Conservation (phyloP, 352 stramenopile genomes). For the Pythium rhizo-oryzae region DNA sequence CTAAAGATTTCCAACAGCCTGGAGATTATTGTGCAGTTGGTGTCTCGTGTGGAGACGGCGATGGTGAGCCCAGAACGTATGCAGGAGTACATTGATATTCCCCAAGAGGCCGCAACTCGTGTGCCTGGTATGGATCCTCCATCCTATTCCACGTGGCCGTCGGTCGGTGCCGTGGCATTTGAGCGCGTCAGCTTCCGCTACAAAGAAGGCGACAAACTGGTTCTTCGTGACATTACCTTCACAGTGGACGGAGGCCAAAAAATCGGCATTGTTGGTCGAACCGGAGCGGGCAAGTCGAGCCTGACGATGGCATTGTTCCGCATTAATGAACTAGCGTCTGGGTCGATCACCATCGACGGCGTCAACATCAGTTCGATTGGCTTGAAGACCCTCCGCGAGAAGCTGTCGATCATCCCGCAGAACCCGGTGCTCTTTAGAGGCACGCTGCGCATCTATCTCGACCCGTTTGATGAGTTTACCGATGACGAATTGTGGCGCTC, state of each 20-base stretch:
- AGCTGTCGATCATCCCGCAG: conserved; percentile 58
- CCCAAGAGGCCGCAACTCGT: conserved; percentile 16
- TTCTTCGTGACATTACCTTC: conserved; percentile 56
- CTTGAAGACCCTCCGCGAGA: conserved; percentile 23
- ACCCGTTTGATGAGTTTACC: conserved; percentile 79
- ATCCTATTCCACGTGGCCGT: conserved; percentile 56
- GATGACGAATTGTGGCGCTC: conserved; percentile 73
- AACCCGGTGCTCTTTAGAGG: conserved; percentile 92
- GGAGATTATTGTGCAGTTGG: conserved; percentile 61
- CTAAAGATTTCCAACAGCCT: conserved; percentile 81
- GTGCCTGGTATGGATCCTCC: conserved; percentile 31
- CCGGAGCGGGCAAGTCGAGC: conserved; percentile 85
- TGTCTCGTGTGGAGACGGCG: conserved; percentile 39
- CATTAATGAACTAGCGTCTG: conserved; percentile 88
- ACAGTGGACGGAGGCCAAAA: conserved; percentile 45
- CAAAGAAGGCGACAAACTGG: conserved; percentile 35
- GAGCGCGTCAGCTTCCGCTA: conserved; percentile 81
- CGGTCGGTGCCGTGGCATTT: conserved; percentile 64
- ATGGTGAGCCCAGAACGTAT: conserved; percentile 65
- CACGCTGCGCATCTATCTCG: conserved; percentile 77
- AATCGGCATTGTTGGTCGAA: conserved; percentile 90
- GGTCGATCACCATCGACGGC: conserved; percentile 43
- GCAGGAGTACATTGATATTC: conserved; percentile 44
- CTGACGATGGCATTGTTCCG: conserved; percentile 93
- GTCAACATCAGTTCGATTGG: conserved; percentile 34